These are phyloP conservation scores for Alternaria arborescens DNA, from an alignment of 2,329 filamentous ascomycete genomes.

Conservation along the genomic window DNA sequence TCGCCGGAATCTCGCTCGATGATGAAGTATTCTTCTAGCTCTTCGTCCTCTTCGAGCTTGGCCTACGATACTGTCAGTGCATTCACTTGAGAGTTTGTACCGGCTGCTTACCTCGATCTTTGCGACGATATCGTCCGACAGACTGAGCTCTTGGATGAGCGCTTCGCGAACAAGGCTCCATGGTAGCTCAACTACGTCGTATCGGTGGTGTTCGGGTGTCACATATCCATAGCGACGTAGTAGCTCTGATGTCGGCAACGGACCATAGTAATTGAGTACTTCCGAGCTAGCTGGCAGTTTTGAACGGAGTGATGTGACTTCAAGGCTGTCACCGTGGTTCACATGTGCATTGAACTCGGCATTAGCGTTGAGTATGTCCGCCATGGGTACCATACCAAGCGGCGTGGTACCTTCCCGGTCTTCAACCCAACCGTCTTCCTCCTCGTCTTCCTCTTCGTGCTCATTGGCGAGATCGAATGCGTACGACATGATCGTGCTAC, in stretches of 20 bases:
- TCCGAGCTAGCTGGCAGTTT: constrained; percentile 21
- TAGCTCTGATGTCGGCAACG: constrained; percentile 33
- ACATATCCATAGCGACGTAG: constrained; percentile 35
- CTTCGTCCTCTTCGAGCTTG: constrained; percentile 12
- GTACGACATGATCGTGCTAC: constrained; percentile 37
- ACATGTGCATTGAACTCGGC: constrained; percentile 38
- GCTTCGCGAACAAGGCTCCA: constrained; percentile 24
- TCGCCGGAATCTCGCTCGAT: constrained; percentile 36
- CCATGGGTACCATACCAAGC: constrained; percentile 39
- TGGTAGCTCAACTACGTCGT: constrained; percentile 30
- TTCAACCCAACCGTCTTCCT: constrained; percentile 36
- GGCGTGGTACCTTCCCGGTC: constrained; percentile 33
- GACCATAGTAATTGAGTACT: constrained; percentile 37
- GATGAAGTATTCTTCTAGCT: constrained; percentile 29
- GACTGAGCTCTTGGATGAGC: constrained; percentile 7
- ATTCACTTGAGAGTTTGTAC: background rate
- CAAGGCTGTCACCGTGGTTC: constrained; percentile 29
- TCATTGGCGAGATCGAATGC: constrained; percentile 34
- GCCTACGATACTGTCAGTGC: background rate
- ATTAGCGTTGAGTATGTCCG: constrained; percentile 35
- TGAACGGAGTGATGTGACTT: constrained; percentile 7
- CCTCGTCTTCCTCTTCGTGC: constrained; percentile 26
- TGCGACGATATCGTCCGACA: constrained; percentile 12
- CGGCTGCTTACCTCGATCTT: constrained; percentile 15
- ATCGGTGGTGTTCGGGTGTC: constrained; percentile 30